These are phyloP conservation scores for Kockiozyma suomiensis DNA, from an alignment of 805 yeast species.

Conservation along the genomic window DNA sequence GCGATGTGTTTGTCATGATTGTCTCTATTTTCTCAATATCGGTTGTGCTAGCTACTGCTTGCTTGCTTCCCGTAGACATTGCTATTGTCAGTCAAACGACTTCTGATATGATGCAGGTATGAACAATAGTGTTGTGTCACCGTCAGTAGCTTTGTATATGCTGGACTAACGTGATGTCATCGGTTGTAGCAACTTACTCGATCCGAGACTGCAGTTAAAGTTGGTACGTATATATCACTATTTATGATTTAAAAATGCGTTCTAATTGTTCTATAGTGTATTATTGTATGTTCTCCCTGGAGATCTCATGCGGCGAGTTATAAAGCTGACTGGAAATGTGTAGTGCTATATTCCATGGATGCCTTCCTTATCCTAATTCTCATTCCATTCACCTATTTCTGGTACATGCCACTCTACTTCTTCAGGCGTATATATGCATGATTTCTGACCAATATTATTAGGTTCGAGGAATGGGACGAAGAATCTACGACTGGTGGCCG, in stretches of 20 bases:
- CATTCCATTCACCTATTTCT: conserved; percentile 37
- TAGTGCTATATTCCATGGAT: conserved; percentile 35
- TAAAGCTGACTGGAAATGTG: neutral
- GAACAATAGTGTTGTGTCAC: too few relatives aligned
- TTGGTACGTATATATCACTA: conserved; percentile 1
- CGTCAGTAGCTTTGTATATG: too few relatives aligned
- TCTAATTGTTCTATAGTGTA: conserved; percentile 22
- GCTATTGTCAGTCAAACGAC: conserved; percentile 33
- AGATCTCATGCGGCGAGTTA: neutral
- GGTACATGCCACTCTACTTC: conserved; percentile 21
- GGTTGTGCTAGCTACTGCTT: conserved; percentile 33
- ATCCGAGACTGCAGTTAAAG: conserved; percentile 16
- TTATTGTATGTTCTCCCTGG: conserved; percentile 14
- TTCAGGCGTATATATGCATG: neutral
- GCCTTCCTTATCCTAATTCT: conserved; percentile 32
- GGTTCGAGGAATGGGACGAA: conserved; percentile 36
- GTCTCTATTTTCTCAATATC: conserved; percentile 35
- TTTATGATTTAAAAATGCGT: neutral
- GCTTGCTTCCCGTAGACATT: conserved; percentile 35
- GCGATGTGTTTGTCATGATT: conserved; percentile 32
- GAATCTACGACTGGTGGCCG: conserved; percentile 31
- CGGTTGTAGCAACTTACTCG: conserved; percentile 7
- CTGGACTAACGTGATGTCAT: neutral
- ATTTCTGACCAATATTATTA: neutral
- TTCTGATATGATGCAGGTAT: conserved; percentile 18